Evolutionary conservation across 495 filamentous ascomycete species (phyloP).

Genomic region (Xylaria acuta): DNA sequence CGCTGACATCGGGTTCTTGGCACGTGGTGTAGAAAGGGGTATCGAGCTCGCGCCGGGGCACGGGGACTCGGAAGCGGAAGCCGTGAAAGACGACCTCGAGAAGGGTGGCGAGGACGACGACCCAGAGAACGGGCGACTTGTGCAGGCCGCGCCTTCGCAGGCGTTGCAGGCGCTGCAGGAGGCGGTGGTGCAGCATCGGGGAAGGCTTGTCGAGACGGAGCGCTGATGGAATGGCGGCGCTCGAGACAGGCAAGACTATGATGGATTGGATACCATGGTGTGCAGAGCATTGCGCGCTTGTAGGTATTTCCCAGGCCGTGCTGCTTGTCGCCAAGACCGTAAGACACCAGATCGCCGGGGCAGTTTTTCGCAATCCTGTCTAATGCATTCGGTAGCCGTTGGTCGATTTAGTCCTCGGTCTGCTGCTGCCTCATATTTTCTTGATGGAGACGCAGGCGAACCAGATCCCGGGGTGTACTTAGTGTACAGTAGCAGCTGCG

Average conservation of each 20-base stretch:
- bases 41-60: constrained; percentile 47
- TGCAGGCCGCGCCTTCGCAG: constrained; percentile 37
- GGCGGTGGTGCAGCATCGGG: constrained; percentile 24
- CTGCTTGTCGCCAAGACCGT: not conserved
- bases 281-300: not conserved
- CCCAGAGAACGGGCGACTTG: constrained; percentile 38
- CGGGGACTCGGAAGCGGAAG: constrained; percentile 38
- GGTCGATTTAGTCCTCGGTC: too few relatives aligned
- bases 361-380: constrained; percentile 2
- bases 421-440: constrained; percentile 11
- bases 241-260: not conserved
- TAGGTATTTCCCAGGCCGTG: not conserved
- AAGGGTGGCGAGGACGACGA: constrained; percentile 35
- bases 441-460: not conserved
- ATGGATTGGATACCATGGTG: not conserved
- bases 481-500: not conserved
- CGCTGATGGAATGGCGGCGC: not conserved
- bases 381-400: not conserved
- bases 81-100: constrained; percentile 43
- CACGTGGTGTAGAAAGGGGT: constrained; percentile 51
- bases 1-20: constrained; percentile 52
- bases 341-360: not conserved
- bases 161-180: constrained; percentile 33
- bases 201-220: not conserved
- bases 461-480: constrained; percentile 1